These are phyloP conservation scores for Dianthus caryophyllus DNA, from an alignment of 148 eudicot genomes.

Conservation along the genomic window DNA sequence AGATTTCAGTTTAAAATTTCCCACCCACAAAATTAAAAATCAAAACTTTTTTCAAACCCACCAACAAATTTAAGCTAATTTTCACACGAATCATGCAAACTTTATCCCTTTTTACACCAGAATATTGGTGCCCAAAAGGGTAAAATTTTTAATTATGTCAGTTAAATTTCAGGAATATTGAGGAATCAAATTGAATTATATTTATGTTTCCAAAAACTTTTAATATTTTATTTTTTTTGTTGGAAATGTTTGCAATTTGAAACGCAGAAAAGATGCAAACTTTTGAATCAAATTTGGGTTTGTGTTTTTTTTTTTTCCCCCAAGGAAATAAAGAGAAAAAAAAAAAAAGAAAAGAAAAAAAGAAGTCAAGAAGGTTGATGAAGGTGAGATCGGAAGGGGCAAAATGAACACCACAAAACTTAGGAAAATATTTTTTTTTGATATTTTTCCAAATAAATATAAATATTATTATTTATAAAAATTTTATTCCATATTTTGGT, in stretches of 20 bases:
- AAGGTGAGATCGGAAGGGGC: constrained; percentile 39
- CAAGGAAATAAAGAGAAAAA: background rate
- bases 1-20: background rate
- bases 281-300: background rate
- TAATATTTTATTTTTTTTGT: too few species aligned
- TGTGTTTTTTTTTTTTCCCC: too few species aligned
- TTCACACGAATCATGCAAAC: background rate
- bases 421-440: background rate
- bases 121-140: constrained; percentile 10
- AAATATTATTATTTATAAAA: too few species aligned
- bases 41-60: background rate
- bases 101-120: background rate
- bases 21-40: constrained; percentile 8
- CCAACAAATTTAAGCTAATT: background rate
- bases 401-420: constrained; percentile 36
- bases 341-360: constrained; percentile 10
- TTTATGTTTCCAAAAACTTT: background rate
- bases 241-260: background rate
- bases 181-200: constrained; percentile 19
- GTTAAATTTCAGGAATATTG: background rate
- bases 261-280: background rate
- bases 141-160: background rate
- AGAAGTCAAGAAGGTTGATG: constrained; percentile 21
- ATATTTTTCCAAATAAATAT: too few species aligned
- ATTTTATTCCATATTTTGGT: too few species aligned